Evolutionary conservation across 1,139 yeast species (phyloP).

Genomic region (Hyphopichia fennica): DNA sequence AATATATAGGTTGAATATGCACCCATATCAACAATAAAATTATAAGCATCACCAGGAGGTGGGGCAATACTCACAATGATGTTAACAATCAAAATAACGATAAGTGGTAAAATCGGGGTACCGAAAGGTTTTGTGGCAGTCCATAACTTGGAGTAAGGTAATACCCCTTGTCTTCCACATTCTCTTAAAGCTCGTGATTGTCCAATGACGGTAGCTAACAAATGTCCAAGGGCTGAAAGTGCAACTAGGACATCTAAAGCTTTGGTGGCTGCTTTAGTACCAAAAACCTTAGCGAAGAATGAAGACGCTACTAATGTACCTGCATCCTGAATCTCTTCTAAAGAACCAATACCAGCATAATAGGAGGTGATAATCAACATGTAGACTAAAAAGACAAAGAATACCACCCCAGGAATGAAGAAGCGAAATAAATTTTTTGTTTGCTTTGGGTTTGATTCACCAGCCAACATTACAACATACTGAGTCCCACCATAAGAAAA

Average conservation of each 20-base stretch:
- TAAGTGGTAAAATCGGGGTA: conserved; percentile 40
- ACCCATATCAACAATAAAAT: conserved; percentile 36
- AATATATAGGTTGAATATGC: conserved; percentile 37
- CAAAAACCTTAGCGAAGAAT: conserved; percentile 27
- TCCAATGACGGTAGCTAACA: conserved; percentile 38
- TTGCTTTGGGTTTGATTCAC: conserved; percentile 31
- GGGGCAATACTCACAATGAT: conserved; percentile 43
- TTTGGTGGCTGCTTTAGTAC: conserved; percentile 1
- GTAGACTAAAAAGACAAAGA: conserved; percentile 34
- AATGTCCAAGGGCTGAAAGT: conserved; percentile 43
- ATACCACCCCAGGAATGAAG: conserved; percentile 35
- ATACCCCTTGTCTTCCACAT: conserved; percentile 49
- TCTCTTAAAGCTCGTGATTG: conserved; percentile 45
- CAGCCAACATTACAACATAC: conserved; percentile 40
- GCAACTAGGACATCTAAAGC: conserved; percentile 33
- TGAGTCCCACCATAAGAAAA: conserved; percentile 42
- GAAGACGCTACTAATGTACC: conserved; percentile 33
- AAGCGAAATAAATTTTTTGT: conserved; percentile 28
- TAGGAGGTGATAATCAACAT: conserved; percentile 36
- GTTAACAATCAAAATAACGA: conserved; percentile 37
- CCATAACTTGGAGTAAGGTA: conserved; percentile 42
- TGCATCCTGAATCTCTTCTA: conserved; percentile 29
- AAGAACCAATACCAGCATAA: conserved; percentile 33
- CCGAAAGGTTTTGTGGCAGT: conserved; percentile 42
- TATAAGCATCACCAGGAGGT: conserved; percentile 47